Base-by-base conservation (phyloP, 2,329 filamentous ascomycete genomes). In the Ophiostoma sp. region DNA sequence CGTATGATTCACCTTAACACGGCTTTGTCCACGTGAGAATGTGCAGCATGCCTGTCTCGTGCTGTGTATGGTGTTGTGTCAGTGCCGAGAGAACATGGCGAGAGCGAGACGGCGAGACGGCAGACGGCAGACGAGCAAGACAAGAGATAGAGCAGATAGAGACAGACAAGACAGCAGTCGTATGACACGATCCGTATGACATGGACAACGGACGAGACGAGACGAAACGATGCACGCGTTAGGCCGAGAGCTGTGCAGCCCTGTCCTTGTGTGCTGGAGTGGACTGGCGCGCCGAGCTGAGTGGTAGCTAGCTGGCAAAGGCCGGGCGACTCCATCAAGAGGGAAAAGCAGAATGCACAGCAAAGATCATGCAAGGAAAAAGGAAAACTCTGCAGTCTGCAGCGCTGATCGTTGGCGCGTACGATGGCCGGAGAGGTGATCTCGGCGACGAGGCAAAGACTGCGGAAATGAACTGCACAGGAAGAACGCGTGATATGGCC, bases 181-280 rank as follows among this genome's bases (percentile, higher is more conserved):
- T 27, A 27, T 27, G 27, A 27, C 27, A 27, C 27, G 27, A 27
- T 1, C 27, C 27, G 27, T 27, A 27, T 16, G 16, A 62, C 42
- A 44, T 49, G 14, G 55, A 62, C 14, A 42, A 11, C 7, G 16
- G 18, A 18, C 42, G 36, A 58, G 11, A 58, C 52, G 27, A 58
- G 27, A 58, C 52, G 18, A 58, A 27, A 38, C 52, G 55, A 60
- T 38, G 27, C 55, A 60, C 55, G 55, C 55, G 36, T 14, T 60
- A 60, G 27, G n/a, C 55, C 55, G 55, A 40, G 27, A 55, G 18
- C 36, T 60, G 7, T 60, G 55, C 55, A 60, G 55, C 55, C 55
- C 27, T 27, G 27, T 27, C 27, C 27, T 27, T 27, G 27, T 27
- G 27, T 2, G 27, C 27, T 27, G 27, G 27, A 27, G 27, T 27